A percentile compares a stretch with the other conserved stretches of the same genome.
Conservation (phyloP, 441 rosid genomes). For the Corymbia calophylla region DNA sequence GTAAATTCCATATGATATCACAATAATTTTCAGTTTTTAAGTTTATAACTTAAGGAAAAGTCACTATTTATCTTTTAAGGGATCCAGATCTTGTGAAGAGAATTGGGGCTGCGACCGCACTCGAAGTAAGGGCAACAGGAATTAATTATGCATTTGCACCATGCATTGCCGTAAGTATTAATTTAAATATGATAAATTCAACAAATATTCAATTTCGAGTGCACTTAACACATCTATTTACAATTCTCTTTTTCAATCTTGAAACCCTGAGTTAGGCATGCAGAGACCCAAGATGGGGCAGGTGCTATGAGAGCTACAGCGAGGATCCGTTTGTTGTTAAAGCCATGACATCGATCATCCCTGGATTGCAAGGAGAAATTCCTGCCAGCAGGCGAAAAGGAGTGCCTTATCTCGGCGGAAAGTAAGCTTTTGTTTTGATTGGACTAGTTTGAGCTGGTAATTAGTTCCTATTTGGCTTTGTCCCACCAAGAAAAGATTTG, state of each 20-base stretch:
- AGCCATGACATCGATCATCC: neutral
- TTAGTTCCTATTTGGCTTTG: neutral
- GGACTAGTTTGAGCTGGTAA: neutral
- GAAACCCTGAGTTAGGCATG: neutral
- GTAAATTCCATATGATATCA: neutral
- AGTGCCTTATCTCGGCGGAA: neutral
- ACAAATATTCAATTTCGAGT: neutral
- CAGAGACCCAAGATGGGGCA: conserved; percentile 3
- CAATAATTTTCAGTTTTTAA: neutral
- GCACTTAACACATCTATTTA: neutral
- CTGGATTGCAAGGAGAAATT: neutral
- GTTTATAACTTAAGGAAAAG: neutral
- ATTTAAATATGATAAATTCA: neutral
- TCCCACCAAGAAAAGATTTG: neutral
- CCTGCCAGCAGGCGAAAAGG: neutral
- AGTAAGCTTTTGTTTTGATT: conserved; percentile 1
- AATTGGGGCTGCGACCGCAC: conserved; percentile 62
- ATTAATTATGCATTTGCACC: conserved; percentile 50
- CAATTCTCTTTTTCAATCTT: neutral
- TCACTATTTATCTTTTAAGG: conserved; percentile 8
- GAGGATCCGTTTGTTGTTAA: neutral
- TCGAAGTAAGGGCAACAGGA: conserved; percentile 76
- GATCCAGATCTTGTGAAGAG: conserved; percentile 47
- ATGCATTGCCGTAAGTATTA: conserved; percentile 45
- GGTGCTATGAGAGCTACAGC: conserved; percentile 2